Conservation (phyloP, 306 rosid genomes). For the Hippophae rhamnoides region DNA sequence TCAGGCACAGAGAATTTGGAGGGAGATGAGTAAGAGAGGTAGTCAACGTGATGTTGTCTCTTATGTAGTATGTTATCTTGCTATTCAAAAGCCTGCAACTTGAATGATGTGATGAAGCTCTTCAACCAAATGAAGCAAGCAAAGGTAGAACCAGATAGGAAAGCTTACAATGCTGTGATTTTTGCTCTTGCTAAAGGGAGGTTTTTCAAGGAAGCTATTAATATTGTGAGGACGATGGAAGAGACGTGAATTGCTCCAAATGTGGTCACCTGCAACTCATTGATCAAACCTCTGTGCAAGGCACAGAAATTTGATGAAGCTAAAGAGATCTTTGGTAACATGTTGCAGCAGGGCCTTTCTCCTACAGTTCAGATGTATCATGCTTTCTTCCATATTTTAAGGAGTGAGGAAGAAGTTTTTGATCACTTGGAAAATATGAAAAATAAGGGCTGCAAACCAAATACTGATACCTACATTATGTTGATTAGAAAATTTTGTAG, state of each 20-base stretch:
- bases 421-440: constrained; percentile 56
- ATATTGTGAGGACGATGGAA: constrained; percentile 56
- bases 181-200: constrained; percentile 60
- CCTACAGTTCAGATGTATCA: constrained; percentile 77
- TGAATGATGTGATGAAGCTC: constrained; percentile 49
- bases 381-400: constrained; percentile 57
- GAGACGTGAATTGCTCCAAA: constrained; percentile 45
- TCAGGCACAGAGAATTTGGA: constrained; percentile 70
- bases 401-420: constrained; percentile 55
- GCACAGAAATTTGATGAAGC: constrained; percentile 51
- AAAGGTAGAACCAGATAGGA: constrained; percentile 54
- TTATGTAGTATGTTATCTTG: constrained; percentile 64
- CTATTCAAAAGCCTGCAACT: constrained; percentile 59
- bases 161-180: constrained; percentile 70
- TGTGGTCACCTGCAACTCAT: constrained; percentile 64
- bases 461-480: constrained; percentile 72
- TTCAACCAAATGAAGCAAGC: constrained; percentile 51
- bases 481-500: constrained; percentile 78
- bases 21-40: constrained; percentile 62
- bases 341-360: constrained; percentile 37
- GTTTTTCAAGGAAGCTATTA: constrained; percentile 47
- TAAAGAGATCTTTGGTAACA: constrained; percentile 35
- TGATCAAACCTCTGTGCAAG: constrained; percentile 76
- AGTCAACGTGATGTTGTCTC: constrained; percentile 63
- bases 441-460: constrained; percentile 50